These are phyloP conservation scores for Knoxia roxburghii DNA, from an alignment of 257 asterid species.

Conservation along the genomic window DNA sequence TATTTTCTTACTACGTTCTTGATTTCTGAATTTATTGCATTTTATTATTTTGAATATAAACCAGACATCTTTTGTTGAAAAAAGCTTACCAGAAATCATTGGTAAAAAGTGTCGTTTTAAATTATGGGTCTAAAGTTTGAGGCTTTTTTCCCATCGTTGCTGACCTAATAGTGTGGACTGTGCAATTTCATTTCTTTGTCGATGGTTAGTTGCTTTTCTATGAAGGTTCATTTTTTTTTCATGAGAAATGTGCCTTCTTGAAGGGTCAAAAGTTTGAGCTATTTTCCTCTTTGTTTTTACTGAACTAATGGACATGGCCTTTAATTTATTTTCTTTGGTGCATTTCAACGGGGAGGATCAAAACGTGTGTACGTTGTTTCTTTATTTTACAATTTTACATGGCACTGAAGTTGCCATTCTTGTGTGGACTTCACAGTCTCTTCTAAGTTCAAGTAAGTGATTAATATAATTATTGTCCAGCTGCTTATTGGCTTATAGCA, in stretches of 20 bases:
- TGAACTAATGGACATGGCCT: not conserved
- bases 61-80: not conserved
- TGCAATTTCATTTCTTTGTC: not conserved
- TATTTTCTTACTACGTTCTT: not conserved
- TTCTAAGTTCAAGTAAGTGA: not conserved
- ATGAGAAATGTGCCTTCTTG: not conserved
- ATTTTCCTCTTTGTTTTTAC: not conserved
- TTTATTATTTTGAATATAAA: not conserved
- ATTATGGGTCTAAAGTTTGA: not conserved
- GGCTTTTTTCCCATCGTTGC: not conserved
- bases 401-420: not conserved
- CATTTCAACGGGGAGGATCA: no score
- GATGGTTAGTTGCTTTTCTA: not conserved
- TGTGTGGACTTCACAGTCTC: not conserved
- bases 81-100: not conserved
- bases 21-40: not conserved
- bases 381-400: not conserved
- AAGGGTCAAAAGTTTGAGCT: not conserved
- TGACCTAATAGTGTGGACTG: not conserved
- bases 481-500: not conserved
- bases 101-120: not conserved
- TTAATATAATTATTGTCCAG: not conserved
- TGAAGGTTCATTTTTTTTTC: no score
- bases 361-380: no score
- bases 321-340: no score